These are phyloP conservation scores for Berberis thunbergii DNA, from an alignment of 164 flowering plant genomes.

Conservation along the genomic window DNA sequence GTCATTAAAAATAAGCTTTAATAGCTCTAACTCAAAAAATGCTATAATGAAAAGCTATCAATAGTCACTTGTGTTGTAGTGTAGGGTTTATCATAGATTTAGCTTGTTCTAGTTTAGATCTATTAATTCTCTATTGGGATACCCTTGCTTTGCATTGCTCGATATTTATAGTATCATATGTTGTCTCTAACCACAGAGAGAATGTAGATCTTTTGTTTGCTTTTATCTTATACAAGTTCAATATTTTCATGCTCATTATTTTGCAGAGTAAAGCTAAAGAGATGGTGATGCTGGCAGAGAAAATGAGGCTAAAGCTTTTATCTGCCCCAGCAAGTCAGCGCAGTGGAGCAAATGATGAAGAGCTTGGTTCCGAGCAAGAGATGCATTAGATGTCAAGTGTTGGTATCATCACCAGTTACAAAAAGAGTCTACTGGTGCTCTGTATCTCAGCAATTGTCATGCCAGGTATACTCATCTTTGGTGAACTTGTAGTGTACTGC, in stretches of 20 bases:
- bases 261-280: conserved; percentile 91
- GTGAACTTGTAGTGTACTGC: not conserved
- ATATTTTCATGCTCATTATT: not conserved
- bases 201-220: too few species aligned
- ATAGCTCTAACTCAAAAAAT: too few species aligned
- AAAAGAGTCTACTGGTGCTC: conserved; percentile 92
- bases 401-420: conserved; percentile 94
- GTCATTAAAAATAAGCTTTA: too few species aligned
- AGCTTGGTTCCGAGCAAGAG: conserved; percentile 84
- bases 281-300: conserved; percentile 96
- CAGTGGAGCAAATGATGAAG: conserved; percentile 52
- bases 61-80: too few species aligned
- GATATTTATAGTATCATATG: too few species aligned
- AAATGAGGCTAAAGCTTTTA: conserved; percentile 86
- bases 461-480: conserved; percentile 48
- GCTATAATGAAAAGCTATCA: too few species aligned
- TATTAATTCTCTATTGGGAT: too few species aligned
- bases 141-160: too few species aligned
- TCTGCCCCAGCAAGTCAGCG: conserved; percentile 52
- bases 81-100: too few species aligned
- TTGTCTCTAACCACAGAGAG: too few species aligned
- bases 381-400: conserved; percentile 94
- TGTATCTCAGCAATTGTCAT: conserved; percentile 94
- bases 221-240: too few species aligned
- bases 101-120: too few species aligned